phyloP scores from a whole-genome alignment of 163 green algal species.

The Volvox carteri region DNA sequence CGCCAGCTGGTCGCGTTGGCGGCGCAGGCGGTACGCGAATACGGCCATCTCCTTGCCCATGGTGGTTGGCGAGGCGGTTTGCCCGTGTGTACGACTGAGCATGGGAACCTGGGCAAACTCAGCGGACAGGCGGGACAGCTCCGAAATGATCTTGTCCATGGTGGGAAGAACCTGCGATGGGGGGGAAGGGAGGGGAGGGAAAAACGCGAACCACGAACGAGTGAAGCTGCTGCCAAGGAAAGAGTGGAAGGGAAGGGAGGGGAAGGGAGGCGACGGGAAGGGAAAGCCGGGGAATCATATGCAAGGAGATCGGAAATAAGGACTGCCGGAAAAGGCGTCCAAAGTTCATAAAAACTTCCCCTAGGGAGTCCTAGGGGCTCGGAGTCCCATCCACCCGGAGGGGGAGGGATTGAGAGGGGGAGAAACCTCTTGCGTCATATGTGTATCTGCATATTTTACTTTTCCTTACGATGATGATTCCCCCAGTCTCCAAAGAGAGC shows the following conservation, averaged over 20 bases:
- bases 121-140: conserved; percentile 78
- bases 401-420: too few species aligned
- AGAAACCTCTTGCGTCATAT: too few species aligned
- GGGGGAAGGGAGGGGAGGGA: not conserved
- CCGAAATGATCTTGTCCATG: conserved; percentile 92
- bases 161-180: conserved; percentile 84
- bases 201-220: too few species aligned
- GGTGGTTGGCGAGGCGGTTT: conserved; percentile 97
- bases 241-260: not conserved
- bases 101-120: conserved; percentile 93
- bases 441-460: too few species aligned
- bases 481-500: too few species aligned
- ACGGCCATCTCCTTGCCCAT: conserved; percentile 99
- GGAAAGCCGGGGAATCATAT: not conserved
- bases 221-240: too few species aligned
- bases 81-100: conserved; percentile 97
- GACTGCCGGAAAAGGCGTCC: too few species aligned
- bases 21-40: conserved; percentile 85
- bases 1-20: conserved; percentile 62
- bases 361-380: too few species aligned
- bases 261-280: not conserved
- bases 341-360: too few species aligned
- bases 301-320: too few species aligned
- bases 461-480: too few species aligned
- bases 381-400: too few species aligned